Conservation (phyloP, 768 basidiomycete genomes). For the Amanita jacksonii region DNA sequence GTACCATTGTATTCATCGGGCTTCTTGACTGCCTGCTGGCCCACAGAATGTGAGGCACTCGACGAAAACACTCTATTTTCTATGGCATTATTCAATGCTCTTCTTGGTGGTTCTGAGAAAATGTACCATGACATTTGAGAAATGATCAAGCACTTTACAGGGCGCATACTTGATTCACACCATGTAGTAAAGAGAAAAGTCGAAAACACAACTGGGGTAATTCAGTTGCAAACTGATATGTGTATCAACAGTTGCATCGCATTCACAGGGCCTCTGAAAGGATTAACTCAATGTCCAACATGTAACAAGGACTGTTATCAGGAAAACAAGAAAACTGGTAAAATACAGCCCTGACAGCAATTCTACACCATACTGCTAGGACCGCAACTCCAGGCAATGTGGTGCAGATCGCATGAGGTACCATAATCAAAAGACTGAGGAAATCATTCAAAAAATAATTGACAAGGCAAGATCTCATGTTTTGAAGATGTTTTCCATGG, state of each 20-base stretch:
- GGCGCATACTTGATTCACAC: not conserved
- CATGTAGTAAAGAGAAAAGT: not conserved
- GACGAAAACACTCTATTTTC: not conserved
- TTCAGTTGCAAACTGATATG: conserved; percentile 2
- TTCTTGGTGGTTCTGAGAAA: not conserved
- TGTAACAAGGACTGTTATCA: not conserved
- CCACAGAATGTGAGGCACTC: not conserved
- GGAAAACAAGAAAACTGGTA: conserved; percentile 1
- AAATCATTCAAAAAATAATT: conserved; percentile 3
- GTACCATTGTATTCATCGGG: too few relatives aligned
- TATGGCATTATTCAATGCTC: not conserved
- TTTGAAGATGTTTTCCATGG: conserved; percentile 22
- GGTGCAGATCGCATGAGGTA: conserved; percentile 14
- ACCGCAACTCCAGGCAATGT: too few relatives aligned
- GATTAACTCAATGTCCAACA: not conserved
- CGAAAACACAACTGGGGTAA: not conserved
- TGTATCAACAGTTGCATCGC: not conserved
- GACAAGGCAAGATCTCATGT: not conserved
- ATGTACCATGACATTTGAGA: conserved; percentile 2
- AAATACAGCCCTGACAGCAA: conserved; percentile 1
- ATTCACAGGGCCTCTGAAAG: too few relatives aligned
- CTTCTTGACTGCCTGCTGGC: too few relatives aligned
- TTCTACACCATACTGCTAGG: too few relatives aligned
- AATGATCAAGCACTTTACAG: not conserved
- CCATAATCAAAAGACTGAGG: conserved; percentile 9